Conservation (phyloP, 306 rosid species). For the Cicer chorassanicum region DNA sequence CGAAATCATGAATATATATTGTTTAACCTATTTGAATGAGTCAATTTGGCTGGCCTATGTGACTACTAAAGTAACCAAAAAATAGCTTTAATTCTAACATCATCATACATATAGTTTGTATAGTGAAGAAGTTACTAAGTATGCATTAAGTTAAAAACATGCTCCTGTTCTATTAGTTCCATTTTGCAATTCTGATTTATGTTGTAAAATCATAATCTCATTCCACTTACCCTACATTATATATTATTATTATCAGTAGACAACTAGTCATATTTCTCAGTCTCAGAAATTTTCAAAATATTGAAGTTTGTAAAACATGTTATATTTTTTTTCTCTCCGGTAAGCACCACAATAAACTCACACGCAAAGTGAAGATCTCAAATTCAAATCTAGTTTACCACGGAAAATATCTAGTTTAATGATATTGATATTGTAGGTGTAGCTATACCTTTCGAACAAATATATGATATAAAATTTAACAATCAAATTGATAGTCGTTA, state of each 20-base stretch:
- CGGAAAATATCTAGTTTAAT: no score
- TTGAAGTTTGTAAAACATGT: neutral
- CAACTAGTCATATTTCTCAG: neutral
- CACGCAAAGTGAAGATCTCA: no score
- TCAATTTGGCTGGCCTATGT: slow-evolving; percentile 39
- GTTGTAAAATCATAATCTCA: slow-evolving; percentile 4
- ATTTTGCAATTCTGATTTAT: slow-evolving; percentile 18
- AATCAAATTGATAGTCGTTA: no score
- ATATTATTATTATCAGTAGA: neutral
- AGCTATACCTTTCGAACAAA: no score
- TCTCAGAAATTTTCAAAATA: neutral
- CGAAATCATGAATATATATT: slow-evolving; percentile 27
- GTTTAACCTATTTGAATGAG: slow-evolving; percentile 40
- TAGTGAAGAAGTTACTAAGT: slow-evolving; percentile 53
- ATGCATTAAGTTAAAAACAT: neutral
- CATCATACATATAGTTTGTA: slow-evolving; percentile 65
- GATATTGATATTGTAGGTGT: no score
- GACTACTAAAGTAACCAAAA: slow-evolving; percentile 42
- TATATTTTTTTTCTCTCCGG: no score
- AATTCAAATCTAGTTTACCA: no score
- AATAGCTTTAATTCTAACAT: slow-evolving; percentile 63
- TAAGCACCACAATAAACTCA: no score
- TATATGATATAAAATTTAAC: no score
- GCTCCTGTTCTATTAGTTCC: slow-evolving; percentile 5
- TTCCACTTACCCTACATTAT: neutral